These are phyloP conservation scores for Cystobasidium onofrii DNA, from an alignment of 768 basidiomycete species.

Conservation along the genomic window DNA sequence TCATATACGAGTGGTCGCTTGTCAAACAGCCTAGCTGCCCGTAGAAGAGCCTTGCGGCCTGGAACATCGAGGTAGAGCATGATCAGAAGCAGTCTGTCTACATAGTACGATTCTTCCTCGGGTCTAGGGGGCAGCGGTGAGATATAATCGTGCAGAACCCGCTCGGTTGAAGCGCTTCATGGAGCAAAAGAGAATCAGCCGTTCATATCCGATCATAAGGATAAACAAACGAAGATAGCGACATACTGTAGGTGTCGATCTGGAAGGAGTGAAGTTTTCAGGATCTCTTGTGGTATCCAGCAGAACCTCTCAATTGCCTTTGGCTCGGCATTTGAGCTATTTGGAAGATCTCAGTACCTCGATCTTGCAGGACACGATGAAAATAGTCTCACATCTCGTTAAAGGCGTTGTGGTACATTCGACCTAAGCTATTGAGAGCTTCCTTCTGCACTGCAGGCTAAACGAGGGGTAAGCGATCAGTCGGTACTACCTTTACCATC, in stretches of 20 bases:
- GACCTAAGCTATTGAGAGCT: slow-evolving; percentile 67
- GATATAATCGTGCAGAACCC: slow-evolving; percentile 52
- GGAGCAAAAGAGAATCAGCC: background rate
- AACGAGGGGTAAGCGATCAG: background rate
- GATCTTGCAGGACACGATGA: background rate
- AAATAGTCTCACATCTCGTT: slow-evolving; percentile 68
- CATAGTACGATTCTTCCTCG: slow-evolving; percentile 75
- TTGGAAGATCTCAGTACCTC: background rate
- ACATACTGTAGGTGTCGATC: slow-evolving; percentile 48
- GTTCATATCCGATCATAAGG: slow-evolving; percentile 26
- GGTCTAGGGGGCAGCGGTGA: slow-evolving; percentile 62
- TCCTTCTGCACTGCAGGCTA: slow-evolving; percentile 51
- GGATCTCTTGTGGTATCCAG: slow-evolving; percentile 79
- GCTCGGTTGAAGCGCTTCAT: background rate
- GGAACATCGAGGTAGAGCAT: slow-evolving; percentile 61
- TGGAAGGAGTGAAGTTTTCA: slow-evolving; percentile 50
- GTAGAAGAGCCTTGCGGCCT: slow-evolving; percentile 55
- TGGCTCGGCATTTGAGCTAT: slow-evolving; percentile 69
- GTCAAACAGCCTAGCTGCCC: slow-evolving; percentile 59
- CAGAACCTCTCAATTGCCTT: slow-evolving; percentile 69
- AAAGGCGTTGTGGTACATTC: slow-evolving; percentile 70
- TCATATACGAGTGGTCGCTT: slow-evolving; percentile 67
- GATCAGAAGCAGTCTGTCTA: slow-evolving; percentile 66
- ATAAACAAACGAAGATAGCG: slow-evolving; percentile 3
- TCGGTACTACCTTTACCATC: background rate